Evolutionary conservation across 441 rosid genomes (phyloP), one percentile per base, ranked within the genome.

Genomic region (Gossypium gossypioides): DNA sequence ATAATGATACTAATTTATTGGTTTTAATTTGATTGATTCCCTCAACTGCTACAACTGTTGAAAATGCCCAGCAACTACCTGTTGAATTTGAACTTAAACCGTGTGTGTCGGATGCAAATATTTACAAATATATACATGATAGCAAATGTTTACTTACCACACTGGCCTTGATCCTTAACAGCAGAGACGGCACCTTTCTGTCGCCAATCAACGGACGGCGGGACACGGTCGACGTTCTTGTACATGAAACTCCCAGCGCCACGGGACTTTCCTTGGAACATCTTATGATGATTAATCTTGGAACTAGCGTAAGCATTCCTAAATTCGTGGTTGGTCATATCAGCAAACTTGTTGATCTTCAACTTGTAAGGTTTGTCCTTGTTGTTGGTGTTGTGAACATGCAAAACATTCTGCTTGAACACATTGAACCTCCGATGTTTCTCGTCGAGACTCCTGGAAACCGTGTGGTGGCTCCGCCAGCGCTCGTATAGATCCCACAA

Each of bases 21-120:
- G 93, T 88, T 80, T 64, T 90, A 25, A 91, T 83, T 54, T 84
- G 85, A 75, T 91, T 89, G 59, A 93, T 86, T 6, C 98, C 96
- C 74, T 93, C 97, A 0, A 93, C 91, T 2, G 92, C 97, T n/a
- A 76, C 96, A 12, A 91, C 80, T 0, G 95, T 86, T 6, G 98
- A 91, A 79, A 93, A 93, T 7, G 98, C 97, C 93, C 97, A 93
- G 74, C 98, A 93, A 75, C 98, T 91, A 24, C 98, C 97, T 93
- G 74, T 58, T 4, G 3, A 54, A 34, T 62, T 3, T 42, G 3
- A 27, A 65, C 22, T 15, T 1, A 0, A 22, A 27, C 32, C 32
- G 6, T 27, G 32, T 27, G 32, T 0, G 32, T 4, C 32, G 32
- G 32, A 27, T 27, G 5, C 6, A 27, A 27, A 27, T 27, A 27